Conservation (phyloP, 2,329 filamentous ascomycete species). For the Periconia macrospinosa region DNA sequence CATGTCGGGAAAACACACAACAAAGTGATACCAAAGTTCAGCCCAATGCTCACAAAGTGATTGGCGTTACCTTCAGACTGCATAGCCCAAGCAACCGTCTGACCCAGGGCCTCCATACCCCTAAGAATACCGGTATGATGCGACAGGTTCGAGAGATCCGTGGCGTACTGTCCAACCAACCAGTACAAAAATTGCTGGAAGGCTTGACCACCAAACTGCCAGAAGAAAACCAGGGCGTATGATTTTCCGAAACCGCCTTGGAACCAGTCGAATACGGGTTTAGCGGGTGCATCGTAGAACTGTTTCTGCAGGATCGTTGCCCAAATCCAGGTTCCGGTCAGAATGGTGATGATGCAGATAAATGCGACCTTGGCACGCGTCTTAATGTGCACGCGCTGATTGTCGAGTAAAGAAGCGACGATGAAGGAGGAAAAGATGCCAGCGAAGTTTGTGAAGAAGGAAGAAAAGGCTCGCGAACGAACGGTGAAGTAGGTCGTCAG, state of each 20-base stretch:
- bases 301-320: slow-evolving; percentile 35
- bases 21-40: slow-evolving; percentile 39
- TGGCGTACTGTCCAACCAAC: slow-evolving; percentile 41
- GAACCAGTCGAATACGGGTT: slow-evolving; percentile 39
- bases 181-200: slow-evolving; percentile 43
- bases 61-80: slow-evolving; percentile 40
- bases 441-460: slow-evolving; percentile 42
- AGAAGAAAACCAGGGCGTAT: slow-evolving; percentile 40
- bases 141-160: slow-evolving; percentile 32
- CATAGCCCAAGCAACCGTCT: slow-evolving; percentile 43
- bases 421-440: slow-evolving; percentile 41
- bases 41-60: slow-evolving; percentile 39
- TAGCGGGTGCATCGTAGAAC: slow-evolving; percentile 30
- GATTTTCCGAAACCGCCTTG: slow-evolving; percentile 34
- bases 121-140: slow-evolving; percentile 41
- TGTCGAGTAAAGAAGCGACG: slow-evolving; percentile 37
- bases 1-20: slow-evolving; percentile 36
- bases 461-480: slow-evolving; percentile 36
- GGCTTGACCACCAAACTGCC: slow-evolving; percentile 40
- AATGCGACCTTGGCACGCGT: slow-evolving; percentile 33
- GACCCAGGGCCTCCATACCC: slow-evolving; percentile 37
- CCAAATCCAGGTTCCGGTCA: slow-evolving; percentile 41
- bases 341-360: slow-evolving; percentile 29
- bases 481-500: slow-evolving; percentile 41
- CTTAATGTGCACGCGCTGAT: slow-evolving; percentile 38